These are phyloP conservation scores for Pseudovirgaria hyperparasitica DNA, from an alignment of 2,329 filamentous ascomycete genomes.

Conservation along the genomic window DNA sequence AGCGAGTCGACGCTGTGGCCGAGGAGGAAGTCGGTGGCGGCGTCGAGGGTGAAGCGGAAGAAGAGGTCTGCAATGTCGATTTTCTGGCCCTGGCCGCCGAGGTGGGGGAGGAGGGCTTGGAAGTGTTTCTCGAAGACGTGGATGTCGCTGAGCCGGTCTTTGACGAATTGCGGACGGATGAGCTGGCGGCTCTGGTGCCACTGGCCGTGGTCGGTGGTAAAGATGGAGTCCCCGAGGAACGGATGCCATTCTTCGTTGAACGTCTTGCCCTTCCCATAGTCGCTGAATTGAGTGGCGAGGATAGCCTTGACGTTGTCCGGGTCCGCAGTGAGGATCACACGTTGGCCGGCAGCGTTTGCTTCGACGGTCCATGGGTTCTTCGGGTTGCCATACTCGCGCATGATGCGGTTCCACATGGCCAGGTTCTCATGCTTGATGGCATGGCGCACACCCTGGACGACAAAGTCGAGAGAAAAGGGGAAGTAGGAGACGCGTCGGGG, in stretches of 20 bases:
- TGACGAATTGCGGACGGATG: constrained; percentile 76
- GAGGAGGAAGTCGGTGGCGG: constrained; percentile 75
- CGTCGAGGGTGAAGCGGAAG: constrained; percentile 70
- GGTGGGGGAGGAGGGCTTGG: constrained; percentile 55
- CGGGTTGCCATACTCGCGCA: constrained; percentile 29
- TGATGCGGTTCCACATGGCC: constrained; percentile 46
- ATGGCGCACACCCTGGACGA: constrained; percentile 43
- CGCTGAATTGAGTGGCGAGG: constrained; percentile 71
- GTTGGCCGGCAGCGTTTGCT: constrained; percentile 38
- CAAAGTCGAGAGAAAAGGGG: constrained; percentile 48
- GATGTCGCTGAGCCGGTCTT: constrained; percentile 71
- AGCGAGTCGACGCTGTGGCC: constrained; percentile 57
- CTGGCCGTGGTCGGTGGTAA: constrained; percentile 60
- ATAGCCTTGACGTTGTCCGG: constrained; percentile 87
- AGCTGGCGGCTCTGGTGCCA: constrained; percentile 77
- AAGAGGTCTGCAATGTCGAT: constrained; percentile 66
- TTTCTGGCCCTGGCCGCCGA: constrained; percentile 35
- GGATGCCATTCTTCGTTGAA: constrained; percentile 67
- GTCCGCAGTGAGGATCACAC: constrained; percentile 66
- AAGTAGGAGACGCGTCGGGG: constrained; percentile 23
- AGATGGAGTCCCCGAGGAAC: constrained; percentile 57
- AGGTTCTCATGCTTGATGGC: constrained; percentile 43
- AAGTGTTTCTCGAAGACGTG: constrained; percentile 71
- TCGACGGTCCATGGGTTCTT: constrained; percentile 47
- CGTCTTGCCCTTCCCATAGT: constrained; percentile 68